These are phyloP conservation scores for Albugo laibachii DNA, from an alignment of 352 stramenopile species.

Conservation along the genomic window DNA sequence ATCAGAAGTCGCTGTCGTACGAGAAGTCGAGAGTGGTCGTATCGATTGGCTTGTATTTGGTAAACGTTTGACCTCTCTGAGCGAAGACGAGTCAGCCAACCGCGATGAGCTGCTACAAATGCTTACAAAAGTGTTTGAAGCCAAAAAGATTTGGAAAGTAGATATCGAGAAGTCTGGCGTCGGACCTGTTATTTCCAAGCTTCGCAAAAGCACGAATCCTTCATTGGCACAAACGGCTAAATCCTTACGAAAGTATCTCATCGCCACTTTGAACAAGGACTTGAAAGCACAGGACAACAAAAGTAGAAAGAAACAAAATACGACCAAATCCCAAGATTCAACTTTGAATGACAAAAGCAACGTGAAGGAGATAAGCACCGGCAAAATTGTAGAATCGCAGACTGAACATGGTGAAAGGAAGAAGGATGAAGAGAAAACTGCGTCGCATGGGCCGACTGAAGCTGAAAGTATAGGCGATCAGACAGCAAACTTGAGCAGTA, in stretches of 20 bases:
- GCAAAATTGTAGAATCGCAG: neutral
- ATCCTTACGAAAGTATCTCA: slow-evolving; percentile 60
- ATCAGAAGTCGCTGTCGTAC: slow-evolving; percentile 11
- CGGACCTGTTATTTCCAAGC: slow-evolving; percentile 31
- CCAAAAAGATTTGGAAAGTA: slow-evolving; percentile 43
- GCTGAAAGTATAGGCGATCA: neutral
- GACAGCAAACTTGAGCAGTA: neutral
- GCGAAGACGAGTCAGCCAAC: slow-evolving; percentile 47
- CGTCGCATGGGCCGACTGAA: neutral
- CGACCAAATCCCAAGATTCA: slow-evolving; percentile 11
- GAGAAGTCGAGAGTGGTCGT: slow-evolving; percentile 48
- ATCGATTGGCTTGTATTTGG: slow-evolving; percentile 31
- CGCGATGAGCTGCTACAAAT: slow-evolving; percentile 57
- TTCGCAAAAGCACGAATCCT: slow-evolving; percentile 49
- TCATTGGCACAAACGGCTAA: slow-evolving; percentile 51
- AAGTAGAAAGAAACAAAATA: neutral
- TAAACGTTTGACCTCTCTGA: slow-evolving; percentile 34
- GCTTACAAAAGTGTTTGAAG: slow-evolving; percentile 46
- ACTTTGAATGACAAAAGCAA: neutral
- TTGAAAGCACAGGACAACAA: slow-evolving; percentile 8
- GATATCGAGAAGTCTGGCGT: slow-evolving; percentile 49
- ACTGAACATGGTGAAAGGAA: neutral
- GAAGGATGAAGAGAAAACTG: neutral
- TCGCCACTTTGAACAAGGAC: slow-evolving; percentile 34
- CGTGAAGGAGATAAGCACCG: neutral